Conservation (phyloP, 805 yeast species). For the Tetrapisispora taiwanensis region DNA sequence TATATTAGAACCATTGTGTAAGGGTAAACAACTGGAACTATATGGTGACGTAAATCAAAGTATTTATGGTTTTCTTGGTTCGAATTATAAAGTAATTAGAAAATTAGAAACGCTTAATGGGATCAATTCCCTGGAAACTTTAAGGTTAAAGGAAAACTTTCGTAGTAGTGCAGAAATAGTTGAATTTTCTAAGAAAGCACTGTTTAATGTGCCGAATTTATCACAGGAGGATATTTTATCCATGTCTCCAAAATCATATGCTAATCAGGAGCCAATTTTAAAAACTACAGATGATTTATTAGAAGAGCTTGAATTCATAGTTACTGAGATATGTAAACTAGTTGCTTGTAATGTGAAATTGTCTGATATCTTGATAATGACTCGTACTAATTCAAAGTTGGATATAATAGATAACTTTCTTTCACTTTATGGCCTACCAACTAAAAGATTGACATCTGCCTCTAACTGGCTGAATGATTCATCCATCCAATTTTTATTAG, state of each 20-base stretch:
- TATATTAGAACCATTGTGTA: slow-evolving; percentile 33
- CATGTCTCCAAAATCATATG: slow-evolving; percentile 8
- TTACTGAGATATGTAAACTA: slow-evolving; percentile 16
- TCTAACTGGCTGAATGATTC: slow-evolving; percentile 42
- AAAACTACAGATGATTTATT: slow-evolving; percentile 7
- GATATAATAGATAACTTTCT: slow-evolving; percentile 32
- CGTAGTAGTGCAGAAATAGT: slow-evolving; percentile 52
- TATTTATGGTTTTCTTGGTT: slow-evolving; percentile 57
- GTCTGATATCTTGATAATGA: slow-evolving; percentile 42
- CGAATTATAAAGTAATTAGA: slow-evolving; percentile 31
- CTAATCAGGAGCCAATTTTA: slow-evolving; percentile 12
- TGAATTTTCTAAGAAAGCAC: slow-evolving; percentile 7
- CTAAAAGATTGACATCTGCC: slow-evolving; percentile 35
- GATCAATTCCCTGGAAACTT: slow-evolving; percentile 13
- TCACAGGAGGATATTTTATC: background rate
- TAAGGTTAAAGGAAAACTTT: slow-evolving; percentile 42
- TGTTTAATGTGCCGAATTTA: background rate
- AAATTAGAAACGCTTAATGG: slow-evolving; percentile 14
- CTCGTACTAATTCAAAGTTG: slow-evolving; percentile 43
- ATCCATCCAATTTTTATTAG: slow-evolving; percentile 33
- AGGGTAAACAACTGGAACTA: slow-evolving; percentile 44
- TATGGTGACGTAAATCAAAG: slow-evolving; percentile 69
- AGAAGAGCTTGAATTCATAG: slow-evolving; percentile 18
- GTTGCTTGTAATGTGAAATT: slow-evolving; percentile 19
- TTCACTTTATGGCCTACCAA: slow-evolving; percentile 33